phyloP scores from a whole-genome alignment of 805 yeast genomes.

The Brettanomyces sp. region DNA sequence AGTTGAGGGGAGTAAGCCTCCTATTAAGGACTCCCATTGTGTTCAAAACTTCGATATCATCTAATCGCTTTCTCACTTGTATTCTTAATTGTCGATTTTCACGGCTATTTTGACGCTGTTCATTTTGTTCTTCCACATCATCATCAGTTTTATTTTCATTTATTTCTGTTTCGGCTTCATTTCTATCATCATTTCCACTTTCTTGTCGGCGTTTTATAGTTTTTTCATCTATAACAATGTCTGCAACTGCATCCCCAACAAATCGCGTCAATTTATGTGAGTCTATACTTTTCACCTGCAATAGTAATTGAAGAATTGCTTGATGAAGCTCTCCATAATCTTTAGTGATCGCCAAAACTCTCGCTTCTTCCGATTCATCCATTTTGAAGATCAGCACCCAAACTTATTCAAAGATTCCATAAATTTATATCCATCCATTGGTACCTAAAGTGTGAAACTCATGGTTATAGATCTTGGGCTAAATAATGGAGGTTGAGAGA shows the following conservation, averaged over 20 bases:
- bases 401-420: no score
- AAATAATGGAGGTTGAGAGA: no score
- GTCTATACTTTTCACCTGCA: not conserved
- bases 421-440: no score
- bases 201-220: no score
- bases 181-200: not conserved
- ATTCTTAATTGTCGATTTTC: not conserved
- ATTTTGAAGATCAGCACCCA: no score
- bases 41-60: no score
- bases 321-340: not conserved
- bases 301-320: not conserved
- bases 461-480: no score
- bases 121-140: not conserved
- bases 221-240: not conserved
- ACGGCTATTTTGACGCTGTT: not conserved
- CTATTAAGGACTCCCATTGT: not conserved
- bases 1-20: not conserved
- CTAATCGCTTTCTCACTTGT: no score
- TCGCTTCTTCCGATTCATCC: no score
- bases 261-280: not conserved
- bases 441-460: no score
- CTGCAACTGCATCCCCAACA: not conserved
- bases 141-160: not conserved
- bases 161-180: no score
- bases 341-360: no score